These are phyloP conservation scores for Borovskyia barvae DNA, from an alignment of 208 protist species.

Conservation along the genomic window DNA sequence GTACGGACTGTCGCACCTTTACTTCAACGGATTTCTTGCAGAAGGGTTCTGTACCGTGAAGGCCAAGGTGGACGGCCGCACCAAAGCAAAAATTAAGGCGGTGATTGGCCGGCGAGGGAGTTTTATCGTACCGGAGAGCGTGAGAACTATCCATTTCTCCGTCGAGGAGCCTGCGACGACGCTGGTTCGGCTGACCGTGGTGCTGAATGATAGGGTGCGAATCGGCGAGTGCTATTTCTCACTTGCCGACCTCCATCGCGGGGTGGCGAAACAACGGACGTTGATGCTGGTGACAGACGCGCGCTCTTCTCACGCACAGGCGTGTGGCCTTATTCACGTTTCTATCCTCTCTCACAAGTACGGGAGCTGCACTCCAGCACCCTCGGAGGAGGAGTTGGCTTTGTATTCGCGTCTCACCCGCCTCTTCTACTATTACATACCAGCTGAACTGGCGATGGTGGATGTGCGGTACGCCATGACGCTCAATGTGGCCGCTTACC, in stretches of 20 bases:
- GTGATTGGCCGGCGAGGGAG: conserved; percentile 34
- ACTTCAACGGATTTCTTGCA: conserved; percentile 35
- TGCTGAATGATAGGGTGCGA: conserved; percentile 37
- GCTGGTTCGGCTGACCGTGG: conserved; percentile 45
- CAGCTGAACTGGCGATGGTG: conserved; percentile 46
- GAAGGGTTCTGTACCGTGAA: conserved; percentile 57
- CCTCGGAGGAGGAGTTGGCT: conserved; percentile 32
- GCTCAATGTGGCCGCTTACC: conserved; percentile 62
- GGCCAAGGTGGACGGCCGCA: conserved; percentile 46
- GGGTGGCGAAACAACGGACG: conserved; percentile 47
- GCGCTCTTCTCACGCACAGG: conserved; percentile 28
- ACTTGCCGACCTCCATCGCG: conserved; percentile 50
- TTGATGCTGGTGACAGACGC: conserved; percentile 62
- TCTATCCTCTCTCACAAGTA: conserved; percentile 48
- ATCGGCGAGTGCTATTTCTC: conserved; percentile 66
- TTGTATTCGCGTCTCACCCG: conserved; percentile 50
- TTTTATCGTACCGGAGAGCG: conserved; percentile 35
- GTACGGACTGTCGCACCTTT: conserved; percentile 46
- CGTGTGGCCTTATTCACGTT: conserved; percentile 65
- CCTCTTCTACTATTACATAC: conserved; percentile 78
- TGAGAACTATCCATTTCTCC: conserved; percentile 39
- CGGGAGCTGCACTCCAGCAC: conserved; percentile 40
- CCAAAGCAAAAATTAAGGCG: conserved; percentile 24
- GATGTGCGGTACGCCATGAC: conserved; percentile 63
- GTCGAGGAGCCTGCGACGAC: conserved; percentile 44